A percentile compares a stretch with the other conserved stretches of the same genome.
These are phyloP conservation scores for Dactylellina leptospora DNA, from an alignment of 2,329 filamentous ascomycete genomes.

Conservation along the genomic window DNA sequence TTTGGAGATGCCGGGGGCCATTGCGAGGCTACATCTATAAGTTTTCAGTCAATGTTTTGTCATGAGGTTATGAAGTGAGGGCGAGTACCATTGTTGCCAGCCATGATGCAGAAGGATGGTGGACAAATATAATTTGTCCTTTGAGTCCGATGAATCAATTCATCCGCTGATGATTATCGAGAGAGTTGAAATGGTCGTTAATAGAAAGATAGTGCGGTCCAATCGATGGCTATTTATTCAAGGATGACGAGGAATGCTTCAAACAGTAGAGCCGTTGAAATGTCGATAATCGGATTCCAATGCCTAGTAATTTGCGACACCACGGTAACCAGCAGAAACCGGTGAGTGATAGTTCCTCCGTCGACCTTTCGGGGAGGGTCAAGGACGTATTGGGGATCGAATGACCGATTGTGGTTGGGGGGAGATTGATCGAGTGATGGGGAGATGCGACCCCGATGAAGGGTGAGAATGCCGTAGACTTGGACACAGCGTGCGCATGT, in stretches of 20 bases:
- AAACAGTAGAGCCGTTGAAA: background rate
- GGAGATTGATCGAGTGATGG: background rate
- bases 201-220: background rate
- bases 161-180: slow-evolving; percentile 16
- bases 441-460: background rate
- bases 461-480: slow-evolving; percentile 3
- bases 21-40: slow-evolving; percentile 28
- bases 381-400: background rate
- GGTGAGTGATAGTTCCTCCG: too few relatives aligned
- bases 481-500: background rate
- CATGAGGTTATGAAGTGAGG: background rate
- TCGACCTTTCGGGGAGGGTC: too few relatives aligned
- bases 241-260: background rate
- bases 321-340: background rate
- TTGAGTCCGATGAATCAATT: background rate
- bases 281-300: slow-evolving; percentile 15
- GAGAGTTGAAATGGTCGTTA: background rate
- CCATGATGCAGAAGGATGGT: slow-evolving; percentile 29
- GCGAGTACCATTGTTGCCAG: slow-evolving; percentile 42
- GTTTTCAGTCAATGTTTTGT: background rate
- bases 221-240: slow-evolving; percentile 16
- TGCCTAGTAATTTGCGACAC: background rate
- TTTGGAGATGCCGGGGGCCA: slow-evolving; percentile 75
- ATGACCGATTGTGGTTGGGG: background rate
- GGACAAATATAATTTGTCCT: background rate